Evolutionary conservation across 2,329 filamentous ascomycete genomes (phyloP).

Genomic region (Stachybotrys elegans): DNA sequence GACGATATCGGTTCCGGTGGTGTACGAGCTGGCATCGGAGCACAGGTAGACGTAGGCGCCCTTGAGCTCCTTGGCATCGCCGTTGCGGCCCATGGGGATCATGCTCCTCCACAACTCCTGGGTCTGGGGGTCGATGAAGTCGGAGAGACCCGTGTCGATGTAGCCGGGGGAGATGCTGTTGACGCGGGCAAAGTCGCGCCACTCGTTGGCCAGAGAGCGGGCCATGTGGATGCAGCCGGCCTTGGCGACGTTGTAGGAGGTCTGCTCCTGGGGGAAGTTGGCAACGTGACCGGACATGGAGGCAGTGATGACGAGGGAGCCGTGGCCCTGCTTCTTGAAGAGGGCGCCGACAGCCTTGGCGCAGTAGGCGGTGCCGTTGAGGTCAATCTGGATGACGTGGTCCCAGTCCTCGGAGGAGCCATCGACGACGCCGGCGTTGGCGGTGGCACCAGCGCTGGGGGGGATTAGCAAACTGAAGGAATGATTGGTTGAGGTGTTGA

Average conservation of each 20-base stretch:
- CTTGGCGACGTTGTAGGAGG: conserved; percentile 63
- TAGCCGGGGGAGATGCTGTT: conserved; percentile 66
- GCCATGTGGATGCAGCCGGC: conserved; percentile 47
- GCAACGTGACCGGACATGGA: conserved; percentile 68
- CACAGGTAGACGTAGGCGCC: conserved; percentile 75
- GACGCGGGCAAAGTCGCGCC: conserved; percentile 61
- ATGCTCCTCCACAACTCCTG: conserved; percentile 70
- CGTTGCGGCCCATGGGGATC: conserved; percentile 69
- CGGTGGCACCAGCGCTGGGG: conserved; percentile 57
- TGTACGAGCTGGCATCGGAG: conserved; percentile 70
- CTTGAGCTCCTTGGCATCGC: conserved; percentile 65
- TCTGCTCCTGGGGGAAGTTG: conserved; percentile 65
- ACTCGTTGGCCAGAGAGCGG: conserved; percentile 54
- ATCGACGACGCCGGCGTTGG: conserved; percentile 63
- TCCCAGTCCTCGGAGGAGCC: conserved; percentile 62
- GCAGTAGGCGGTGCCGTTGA: conserved; percentile 65
- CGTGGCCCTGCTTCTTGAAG: conserved; percentile 59
- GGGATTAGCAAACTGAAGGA: conserved; percentile 4
- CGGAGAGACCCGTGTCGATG: conserved; percentile 62
- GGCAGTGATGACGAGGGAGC: conserved; percentile 64
- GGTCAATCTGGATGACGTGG: conserved; percentile 56
- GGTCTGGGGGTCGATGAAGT: conserved; percentile 60
- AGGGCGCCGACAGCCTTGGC: conserved; percentile 59
- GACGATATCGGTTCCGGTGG: conserved; percentile 65
- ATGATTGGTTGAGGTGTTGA: conserved; percentile 44